Percentiles rank a stretch among this genome's conserved stretches.
These are phyloP conservation scores for Paraphysoderma sedebokerense DNA, from an alignment of 371 early-diverging fungal genomes.

Conservation along the genomic window DNA sequence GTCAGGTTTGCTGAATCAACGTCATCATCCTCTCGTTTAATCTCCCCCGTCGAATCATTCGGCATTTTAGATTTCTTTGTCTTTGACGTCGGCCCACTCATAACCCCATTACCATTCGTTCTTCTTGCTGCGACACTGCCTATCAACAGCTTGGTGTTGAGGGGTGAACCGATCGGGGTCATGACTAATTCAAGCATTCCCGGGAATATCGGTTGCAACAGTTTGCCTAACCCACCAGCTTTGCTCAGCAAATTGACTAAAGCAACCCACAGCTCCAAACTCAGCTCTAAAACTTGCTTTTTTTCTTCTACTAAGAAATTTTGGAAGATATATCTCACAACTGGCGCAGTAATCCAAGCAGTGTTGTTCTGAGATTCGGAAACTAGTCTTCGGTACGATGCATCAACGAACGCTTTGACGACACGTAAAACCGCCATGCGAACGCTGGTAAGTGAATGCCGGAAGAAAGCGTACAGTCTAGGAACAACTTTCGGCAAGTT, in stretches of 20 bases:
- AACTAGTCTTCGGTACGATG: conserved; percentile 26
- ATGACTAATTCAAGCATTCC: conserved; percentile 26
- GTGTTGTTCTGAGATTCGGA: neutral
- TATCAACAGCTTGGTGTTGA: conserved; percentile 41
- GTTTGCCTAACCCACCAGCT: neutral
- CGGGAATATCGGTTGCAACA: neutral
- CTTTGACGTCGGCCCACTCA: no score
- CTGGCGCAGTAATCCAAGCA: conserved; percentile 56
- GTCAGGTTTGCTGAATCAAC: no score
- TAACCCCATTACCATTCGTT: neutral
- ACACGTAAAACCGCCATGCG: conserved; percentile 71
- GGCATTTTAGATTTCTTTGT: no score
- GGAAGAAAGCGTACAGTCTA: conserved; percentile 77
- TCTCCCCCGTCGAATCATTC: no score
- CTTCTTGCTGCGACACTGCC: neutral
- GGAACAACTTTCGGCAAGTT: conserved; percentile 57
- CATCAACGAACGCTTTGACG: conserved; percentile 52
- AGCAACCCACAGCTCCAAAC: conserved; percentile 49
- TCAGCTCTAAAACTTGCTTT: conserved; percentile 29
- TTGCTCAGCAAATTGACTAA: conserved; percentile 16
- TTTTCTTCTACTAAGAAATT: conserved; percentile 78
- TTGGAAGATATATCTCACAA: conserved; percentile 66
- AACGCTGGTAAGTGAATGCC: conserved; percentile 78
- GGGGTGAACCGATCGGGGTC: conserved; percentile 62
- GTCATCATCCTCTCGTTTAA: no score